Conservation (phyloP, 139 green algal species). For the Chlorella sorokiniana region DNA sequence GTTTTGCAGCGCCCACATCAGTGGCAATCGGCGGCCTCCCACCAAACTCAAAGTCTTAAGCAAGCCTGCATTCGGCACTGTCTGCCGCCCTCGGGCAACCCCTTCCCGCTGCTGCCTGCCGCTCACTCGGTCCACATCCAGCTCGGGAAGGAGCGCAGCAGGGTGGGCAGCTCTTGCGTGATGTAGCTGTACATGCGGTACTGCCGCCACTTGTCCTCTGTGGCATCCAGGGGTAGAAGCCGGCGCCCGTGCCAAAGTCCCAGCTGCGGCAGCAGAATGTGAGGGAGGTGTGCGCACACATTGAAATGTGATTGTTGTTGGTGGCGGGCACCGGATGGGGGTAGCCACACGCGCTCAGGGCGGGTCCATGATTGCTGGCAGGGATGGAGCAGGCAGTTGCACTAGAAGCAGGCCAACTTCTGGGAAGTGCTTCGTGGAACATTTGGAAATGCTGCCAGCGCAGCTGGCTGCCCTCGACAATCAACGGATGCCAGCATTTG, state of each 20-base stretch:
- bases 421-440: too few relatives aligned
- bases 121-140: conserved; percentile 21
- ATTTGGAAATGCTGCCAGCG: too few relatives aligned
- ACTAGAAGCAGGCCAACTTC: too few relatives aligned
- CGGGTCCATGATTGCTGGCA: too few relatives aligned
- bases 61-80: background rate
- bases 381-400: conserved; percentile 2
- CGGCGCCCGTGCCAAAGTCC: conserved; percentile 81
- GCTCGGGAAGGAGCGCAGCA: conserved; percentile 42
- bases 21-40: too few relatives aligned
- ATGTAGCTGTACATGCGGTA: conserved; percentile 97
- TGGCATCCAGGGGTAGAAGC: conserved; percentile 92
- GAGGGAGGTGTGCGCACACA: background rate
- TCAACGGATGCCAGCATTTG: background rate
- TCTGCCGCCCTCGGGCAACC: too few relatives aligned
- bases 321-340: too few relatives aligned
- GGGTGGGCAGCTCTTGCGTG: conserved; percentile 72
- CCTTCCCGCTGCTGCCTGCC: background rate
- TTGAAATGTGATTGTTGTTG: background rate
- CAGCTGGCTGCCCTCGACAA: background rate
- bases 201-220: conserved; percentile 68
- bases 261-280: conserved; percentile 33
- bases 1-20: too few relatives aligned
- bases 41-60: too few relatives aligned
- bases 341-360: too few relatives aligned